Evolutionary conservation across 495 filamentous ascomycete species (phyloP).

Genomic region (Aspergillus olivimuriae): DNA sequence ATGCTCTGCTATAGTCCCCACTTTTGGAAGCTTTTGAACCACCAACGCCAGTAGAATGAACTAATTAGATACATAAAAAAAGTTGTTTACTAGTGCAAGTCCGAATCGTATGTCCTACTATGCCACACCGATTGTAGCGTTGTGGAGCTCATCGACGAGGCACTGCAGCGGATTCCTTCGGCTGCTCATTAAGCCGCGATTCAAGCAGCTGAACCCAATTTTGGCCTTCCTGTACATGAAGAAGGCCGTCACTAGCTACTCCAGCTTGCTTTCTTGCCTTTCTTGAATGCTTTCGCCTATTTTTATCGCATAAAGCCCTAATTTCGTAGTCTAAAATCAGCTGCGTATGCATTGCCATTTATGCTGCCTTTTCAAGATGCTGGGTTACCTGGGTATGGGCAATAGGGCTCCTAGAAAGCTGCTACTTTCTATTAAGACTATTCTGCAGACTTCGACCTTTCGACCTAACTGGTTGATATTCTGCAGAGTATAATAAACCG

Average conservation of each 20-base stretch:
- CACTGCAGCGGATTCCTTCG: not conserved
- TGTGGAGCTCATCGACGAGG: not conserved
- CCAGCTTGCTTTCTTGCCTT: not conserved
- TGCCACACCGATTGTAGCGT: constrained; percentile 1
- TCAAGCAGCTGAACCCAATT: constrained; percentile 2
- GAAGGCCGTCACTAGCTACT: not conserved
- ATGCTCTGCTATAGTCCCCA: no score
- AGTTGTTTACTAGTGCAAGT: constrained; percentile 8
- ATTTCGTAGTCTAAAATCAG: not conserved
- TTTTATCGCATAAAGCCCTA: not conserved
- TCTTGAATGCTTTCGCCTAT: not conserved
- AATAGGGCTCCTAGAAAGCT: constrained; percentile 2
- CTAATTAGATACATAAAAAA: constrained; percentile 1
- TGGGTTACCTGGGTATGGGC: not conserved
- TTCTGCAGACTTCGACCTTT: not conserved
- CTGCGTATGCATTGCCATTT: not conserved
- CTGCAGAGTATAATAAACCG: constrained; percentile 1
- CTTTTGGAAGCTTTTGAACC: not conserved
- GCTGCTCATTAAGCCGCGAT: constrained; percentile 4
- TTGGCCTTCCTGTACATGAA: constrained; percentile 4
- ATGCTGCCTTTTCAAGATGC: not conserved
- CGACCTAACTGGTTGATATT: constrained; percentile 1
- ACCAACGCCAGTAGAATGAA: not conserved
- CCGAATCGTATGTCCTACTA: constrained; percentile 3
- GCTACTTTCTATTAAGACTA: constrained; percentile 2